Evolutionary conservation across 768 basidiomycete species (phyloP), one percentile per base, ranked within the genome.

Genomic region (Mycena leptocephala): DNA sequence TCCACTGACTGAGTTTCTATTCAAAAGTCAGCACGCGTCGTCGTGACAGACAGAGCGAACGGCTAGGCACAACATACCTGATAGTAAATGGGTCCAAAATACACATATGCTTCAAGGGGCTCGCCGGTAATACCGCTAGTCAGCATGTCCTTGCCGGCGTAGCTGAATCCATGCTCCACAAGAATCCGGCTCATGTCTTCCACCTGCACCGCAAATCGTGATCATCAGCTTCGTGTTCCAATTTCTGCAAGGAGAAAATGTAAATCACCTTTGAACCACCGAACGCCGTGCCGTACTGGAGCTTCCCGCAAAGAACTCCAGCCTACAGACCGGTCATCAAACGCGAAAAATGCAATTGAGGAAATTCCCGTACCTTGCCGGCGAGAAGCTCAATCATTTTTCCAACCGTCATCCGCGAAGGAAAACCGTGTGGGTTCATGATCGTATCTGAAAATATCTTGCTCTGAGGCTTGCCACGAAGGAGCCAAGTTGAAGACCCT

Each of bases 361-460:
- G n/a, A 46, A 46, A 58, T 67, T 16, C 20, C 32, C 41, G 46
- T 72, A 95, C 96, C 91, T 99, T 99, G 64, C 98, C 98, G 16
- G 97, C 95, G 37, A 99, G 87, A 26, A 99, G 89, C 85, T 99
- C 98, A 67, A 99, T 98, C 98, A 99, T 99, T 88, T 99, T 99
- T 62, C 98, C 98, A 33, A 99, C 98, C 30, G 98, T 99, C 97
- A 97, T 99, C 69, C 98, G 95, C 72, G 96, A 98, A 6, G 98
- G 98, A 90, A 99, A 99, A 81, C 98, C 98, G 85, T 99, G 98
- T 4, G 98, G 98, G 83, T 99, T 99, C 98, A 99, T 99, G 87
- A 99, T 98, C 22, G 97, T 96, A 85, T 99, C 98, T 95, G 74
- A 70, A 84, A 55, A 13, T 41, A 18, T 64, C 80, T 10, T 16